Evolutionary conservation across 345 rosid genomes (phyloP), one percentile per base, ranked within the genome.

Genomic region (Zanthoxylum bungeanum): DNA sequence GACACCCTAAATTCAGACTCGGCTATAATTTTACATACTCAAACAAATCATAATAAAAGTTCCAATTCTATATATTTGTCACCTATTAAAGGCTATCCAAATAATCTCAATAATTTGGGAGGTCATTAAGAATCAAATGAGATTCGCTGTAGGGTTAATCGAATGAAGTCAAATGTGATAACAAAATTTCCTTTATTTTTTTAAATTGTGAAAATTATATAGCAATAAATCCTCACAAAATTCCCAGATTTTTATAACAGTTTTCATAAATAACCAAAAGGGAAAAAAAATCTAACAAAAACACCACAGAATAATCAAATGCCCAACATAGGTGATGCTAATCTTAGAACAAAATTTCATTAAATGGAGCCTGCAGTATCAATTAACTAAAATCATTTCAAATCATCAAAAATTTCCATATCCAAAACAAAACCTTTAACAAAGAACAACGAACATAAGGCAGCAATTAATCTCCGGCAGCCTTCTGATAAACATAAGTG

Each of bases 401-500:
- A 37, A 24, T 56, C 2, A 52, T 2, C 28, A 52, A 68, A 63
- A 62, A 73, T 30, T 51, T 12, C 33, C 33, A 56, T 40, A 40
- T 34, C 65, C 39, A 9, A 56, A 55, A 53, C 21, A 31, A 73
- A 42, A 44, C 37, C 6, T 16, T 53, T 47, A 25, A 4, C 60
- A 11, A 12, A 10, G 36, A 16, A 27, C 14, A 52, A 7, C 24
- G 39, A 55, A 42, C 47, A 42, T 16, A 53, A 53, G 2, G 24
- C n/a, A n/a, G 44, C 2, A 9, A 46, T 79, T 55, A 81, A 75
- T 82, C 89, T 63, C 73, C 87, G 7, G 86, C 91, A 34, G 88
- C 89, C 69, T 85, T 85, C 86, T 85, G 87, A 86, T 83, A 87
- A 68, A 87, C 88, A 61, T 85, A 87, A 0, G 92, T 87, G 36